These are phyloP conservation scores for Sarocladiaceae sp. DNA, from an alignment of 2,329 filamentous ascomycete species.

Conservation along the genomic window DNA sequence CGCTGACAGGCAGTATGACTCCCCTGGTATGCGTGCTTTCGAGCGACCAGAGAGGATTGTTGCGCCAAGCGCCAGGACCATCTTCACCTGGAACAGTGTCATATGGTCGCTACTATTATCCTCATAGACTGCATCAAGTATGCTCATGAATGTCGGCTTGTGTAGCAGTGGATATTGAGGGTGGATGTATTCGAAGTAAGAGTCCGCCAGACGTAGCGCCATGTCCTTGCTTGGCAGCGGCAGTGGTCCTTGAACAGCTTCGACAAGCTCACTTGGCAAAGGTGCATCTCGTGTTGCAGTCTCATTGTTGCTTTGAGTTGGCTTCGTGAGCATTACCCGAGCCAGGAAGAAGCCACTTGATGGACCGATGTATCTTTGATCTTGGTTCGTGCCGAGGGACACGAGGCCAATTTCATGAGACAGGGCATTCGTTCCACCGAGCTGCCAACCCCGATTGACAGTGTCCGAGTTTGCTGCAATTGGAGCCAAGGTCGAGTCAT, in stretches of 20 bases:
- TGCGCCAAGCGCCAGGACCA: slow-evolving; percentile 48
- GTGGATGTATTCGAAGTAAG: slow-evolving; percentile 46
- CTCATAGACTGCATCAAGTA: slow-evolving; percentile 33
- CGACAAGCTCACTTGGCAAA: slow-evolving; percentile 21
- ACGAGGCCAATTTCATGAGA: slow-evolving; percentile 51
- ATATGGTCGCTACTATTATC: slow-evolving; percentile 18
- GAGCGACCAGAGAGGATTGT: slow-evolving; percentile 38
- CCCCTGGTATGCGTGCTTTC: slow-evolving; percentile 38
- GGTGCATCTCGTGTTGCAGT: neutral
- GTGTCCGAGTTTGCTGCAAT: slow-evolving; percentile 14
- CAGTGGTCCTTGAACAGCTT: slow-evolving; percentile 27
- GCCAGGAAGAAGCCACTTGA: slow-evolving; percentile 53
- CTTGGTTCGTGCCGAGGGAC: slow-evolving; percentile 41
- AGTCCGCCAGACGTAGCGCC: slow-evolving; percentile 35
- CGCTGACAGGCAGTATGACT: slow-evolving; percentile 45
- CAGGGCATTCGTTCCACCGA: slow-evolving; percentile 16
- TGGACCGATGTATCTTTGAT: slow-evolving; percentile 49
- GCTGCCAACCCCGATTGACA: neutral
- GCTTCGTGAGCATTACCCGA: slow-evolving; percentile 39
- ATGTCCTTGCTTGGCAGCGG: slow-evolving; percentile 27
- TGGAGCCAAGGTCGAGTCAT: slow-evolving; percentile 15
- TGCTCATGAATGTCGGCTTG: slow-evolving; percentile 33
- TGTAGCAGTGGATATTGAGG: slow-evolving; percentile 47
- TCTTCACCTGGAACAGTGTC: slow-evolving; percentile 42
- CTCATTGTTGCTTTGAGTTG: slow-evolving; percentile 19